These are phyloP conservation scores for Pseudonectria foliicola DNA, from an alignment of 2,329 filamentous ascomycete genomes.

Conservation along the genomic window DNA sequence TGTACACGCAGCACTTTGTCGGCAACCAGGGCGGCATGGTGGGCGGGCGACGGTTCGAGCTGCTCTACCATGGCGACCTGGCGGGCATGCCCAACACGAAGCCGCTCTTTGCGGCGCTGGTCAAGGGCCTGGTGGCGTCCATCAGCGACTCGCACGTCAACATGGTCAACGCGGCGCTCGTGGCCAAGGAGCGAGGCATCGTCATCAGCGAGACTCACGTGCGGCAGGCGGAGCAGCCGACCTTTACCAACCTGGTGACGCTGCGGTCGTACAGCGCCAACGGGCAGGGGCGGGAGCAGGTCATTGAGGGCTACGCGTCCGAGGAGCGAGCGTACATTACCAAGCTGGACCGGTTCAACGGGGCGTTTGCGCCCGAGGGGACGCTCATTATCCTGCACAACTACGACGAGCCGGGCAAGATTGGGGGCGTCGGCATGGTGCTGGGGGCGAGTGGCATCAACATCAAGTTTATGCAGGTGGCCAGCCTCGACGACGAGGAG, in stretches of 20 bases:
- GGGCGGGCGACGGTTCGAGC: constrained; percentile 63
- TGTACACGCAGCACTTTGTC: constrained; percentile 72
- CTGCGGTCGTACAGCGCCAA: constrained; percentile 46
- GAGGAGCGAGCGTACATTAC: constrained; percentile 62
- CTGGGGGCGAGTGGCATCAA: constrained; percentile 67
- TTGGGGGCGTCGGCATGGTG: constrained; percentile 67
- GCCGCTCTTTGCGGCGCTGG: constrained; percentile 68
- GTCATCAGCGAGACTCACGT: constrained; percentile 67
- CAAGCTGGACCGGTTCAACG: constrained; percentile 65
- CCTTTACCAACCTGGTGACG: constrained; percentile 65
- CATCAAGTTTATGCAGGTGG: constrained; percentile 74
- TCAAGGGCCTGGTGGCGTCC: constrained; percentile 66
- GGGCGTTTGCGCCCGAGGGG: constrained; percentile 66
- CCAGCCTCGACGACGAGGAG: constrained; percentile 35
- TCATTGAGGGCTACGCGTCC: constrained; percentile 60
- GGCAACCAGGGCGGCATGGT: constrained; percentile 35
- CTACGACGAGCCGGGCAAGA: constrained; percentile 76
- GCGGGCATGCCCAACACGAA: constrained; percentile 66
- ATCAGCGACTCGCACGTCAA: constrained; percentile 68
- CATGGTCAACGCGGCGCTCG: constrained; percentile 72
- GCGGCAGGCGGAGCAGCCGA: constrained; percentile 52
- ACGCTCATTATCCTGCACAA: constrained; percentile 73
- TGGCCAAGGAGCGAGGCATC: constrained; percentile 71
- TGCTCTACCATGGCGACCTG: constrained; percentile 70
- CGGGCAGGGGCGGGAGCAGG: constrained; percentile 28